Percentiles rank a stretch among this genome's conserved stretches.
phyloP scores from a whole-genome alignment of 1,284 basidiomycete species.

The Paramarasmius palmivorus region DNA sequence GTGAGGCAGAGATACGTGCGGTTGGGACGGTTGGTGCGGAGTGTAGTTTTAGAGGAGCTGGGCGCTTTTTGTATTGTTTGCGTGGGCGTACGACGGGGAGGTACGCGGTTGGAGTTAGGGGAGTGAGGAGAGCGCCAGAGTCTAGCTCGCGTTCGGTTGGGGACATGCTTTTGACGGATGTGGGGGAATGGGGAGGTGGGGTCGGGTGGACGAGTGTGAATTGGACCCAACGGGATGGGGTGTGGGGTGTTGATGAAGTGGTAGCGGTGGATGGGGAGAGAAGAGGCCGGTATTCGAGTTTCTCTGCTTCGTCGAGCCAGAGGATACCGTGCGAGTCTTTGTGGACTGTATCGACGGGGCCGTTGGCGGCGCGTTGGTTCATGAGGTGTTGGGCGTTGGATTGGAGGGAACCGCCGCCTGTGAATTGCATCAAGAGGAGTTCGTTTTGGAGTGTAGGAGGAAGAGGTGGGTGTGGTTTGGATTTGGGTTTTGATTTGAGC shows the following conservation, averaged over 20 bases:
- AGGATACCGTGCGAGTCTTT: constrained; percentile 59
- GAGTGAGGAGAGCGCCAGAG: constrained; percentile 1
- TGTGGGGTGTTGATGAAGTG: too few relatives aligned
- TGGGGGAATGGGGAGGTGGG: not conserved
- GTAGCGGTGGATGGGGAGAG: constrained; percentile 27
- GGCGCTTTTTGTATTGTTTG: constrained; percentile 9
- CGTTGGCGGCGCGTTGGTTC: constrained; percentile 42
- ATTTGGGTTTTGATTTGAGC: constrained; percentile 21
- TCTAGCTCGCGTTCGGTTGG: too few relatives aligned
- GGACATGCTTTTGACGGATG: too few relatives aligned
- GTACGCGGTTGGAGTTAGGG: not conserved
- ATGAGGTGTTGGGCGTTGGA: constrained; percentile 53
- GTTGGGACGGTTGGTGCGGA: too few relatives aligned
- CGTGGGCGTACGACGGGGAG: not conserved
- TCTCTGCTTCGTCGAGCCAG: constrained; percentile 71
- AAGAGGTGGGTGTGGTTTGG: constrained; percentile 21
- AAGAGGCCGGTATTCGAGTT: constrained; percentile 65
- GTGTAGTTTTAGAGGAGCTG: constrained; percentile 11
- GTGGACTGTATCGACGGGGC: constrained; percentile 46
- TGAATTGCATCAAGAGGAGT: constrained; percentile 65
- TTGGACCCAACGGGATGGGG: constrained; percentile 8
- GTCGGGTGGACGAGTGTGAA: not conserved
- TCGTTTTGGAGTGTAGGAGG: constrained; percentile 59
- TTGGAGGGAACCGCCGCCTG: constrained; percentile 61
- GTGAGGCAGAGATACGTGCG: too few relatives aligned